Percentiles rank a stretch among this genome's conserved stretches.
Evolutionary conservation across 192 early-diverging fungal species (phyloP).

Genomic region (Linnemannia zychae): DNA sequence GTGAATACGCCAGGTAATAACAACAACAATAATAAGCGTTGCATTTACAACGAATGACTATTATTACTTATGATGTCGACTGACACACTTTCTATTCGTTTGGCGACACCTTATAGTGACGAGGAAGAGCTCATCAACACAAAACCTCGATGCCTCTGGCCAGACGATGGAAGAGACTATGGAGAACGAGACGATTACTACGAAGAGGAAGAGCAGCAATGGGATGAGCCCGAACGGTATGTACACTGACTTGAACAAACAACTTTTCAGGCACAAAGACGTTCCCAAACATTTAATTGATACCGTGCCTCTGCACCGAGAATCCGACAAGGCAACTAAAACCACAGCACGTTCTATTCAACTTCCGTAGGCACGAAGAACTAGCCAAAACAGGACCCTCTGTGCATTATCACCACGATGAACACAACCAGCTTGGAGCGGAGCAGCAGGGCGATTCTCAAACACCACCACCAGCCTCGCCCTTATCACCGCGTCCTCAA

Average conservation of each 20-base stretch:
- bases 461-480: background rate
- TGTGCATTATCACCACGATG: background rate
- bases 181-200: background rate
- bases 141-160: slow-evolving; percentile 22
- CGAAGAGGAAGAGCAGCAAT: slow-evolving; percentile 8
- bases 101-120: slow-evolving; percentile 1
- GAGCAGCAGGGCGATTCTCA: background rate
- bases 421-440: background rate
- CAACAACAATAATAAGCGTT: background rate
- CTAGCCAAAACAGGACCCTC: background rate
- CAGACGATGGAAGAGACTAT: slow-evolving; percentile 10
- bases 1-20: slow-evolving; percentile 23
- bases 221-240: background rate
- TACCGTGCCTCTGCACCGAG: no score
- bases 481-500: background rate
- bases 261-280: background rate
- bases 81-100: background rate
- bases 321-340: no score
- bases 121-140: slow-evolving; percentile 27
- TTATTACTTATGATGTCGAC: no score
- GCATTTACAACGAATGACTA: no score
- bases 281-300: background rate
- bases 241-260: background rate
- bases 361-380: background rate
- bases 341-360: background rate